Conservation (phyloP, 805 yeast species). For the Schwanniomyces sp. region DNA sequence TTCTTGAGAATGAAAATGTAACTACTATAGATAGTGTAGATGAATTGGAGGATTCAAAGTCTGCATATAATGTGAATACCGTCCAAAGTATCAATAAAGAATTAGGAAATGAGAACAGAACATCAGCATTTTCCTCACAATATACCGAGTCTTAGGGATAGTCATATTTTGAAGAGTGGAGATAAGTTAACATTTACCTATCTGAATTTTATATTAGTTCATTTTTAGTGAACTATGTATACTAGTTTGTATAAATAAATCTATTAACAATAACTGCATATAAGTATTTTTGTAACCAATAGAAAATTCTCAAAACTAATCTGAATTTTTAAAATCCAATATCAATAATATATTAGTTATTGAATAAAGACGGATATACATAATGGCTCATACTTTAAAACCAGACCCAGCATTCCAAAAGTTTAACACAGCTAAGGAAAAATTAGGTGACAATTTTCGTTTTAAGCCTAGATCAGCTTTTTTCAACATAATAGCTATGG, state of each 20-base stretch:
- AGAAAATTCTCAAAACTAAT: slow-evolving; percentile 5
- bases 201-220: not conserved
- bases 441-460: slow-evolving; percentile 41
- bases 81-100: slow-evolving; percentile 5
- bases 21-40: not conserved
- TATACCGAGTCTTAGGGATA: no score
- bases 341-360: not conserved
- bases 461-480: slow-evolving; percentile 38
- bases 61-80: slow-evolving; percentile 3
- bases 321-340: not conserved
- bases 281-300: slow-evolving; percentile 5
- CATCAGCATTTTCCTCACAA: not conserved
- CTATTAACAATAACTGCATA: not conserved
- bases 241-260: not conserved
- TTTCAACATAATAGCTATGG: slow-evolving; percentile 38
- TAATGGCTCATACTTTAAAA: slow-evolving; percentile 44
- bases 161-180: no score
- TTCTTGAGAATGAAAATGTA: slow-evolving; percentile 7
- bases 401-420: slow-evolving; percentile 43
- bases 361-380: not conserved
- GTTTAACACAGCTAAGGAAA: slow-evolving; percentile 43
- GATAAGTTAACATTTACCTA: no score
- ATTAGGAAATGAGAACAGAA: not conserved
- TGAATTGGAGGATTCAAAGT: slow-evolving; percentile 1
- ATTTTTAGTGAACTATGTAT: not conserved